Conservation (phyloP, 225 moss, liverwort and hornwort genomes). For the Polytrichum formosum region DNA sequence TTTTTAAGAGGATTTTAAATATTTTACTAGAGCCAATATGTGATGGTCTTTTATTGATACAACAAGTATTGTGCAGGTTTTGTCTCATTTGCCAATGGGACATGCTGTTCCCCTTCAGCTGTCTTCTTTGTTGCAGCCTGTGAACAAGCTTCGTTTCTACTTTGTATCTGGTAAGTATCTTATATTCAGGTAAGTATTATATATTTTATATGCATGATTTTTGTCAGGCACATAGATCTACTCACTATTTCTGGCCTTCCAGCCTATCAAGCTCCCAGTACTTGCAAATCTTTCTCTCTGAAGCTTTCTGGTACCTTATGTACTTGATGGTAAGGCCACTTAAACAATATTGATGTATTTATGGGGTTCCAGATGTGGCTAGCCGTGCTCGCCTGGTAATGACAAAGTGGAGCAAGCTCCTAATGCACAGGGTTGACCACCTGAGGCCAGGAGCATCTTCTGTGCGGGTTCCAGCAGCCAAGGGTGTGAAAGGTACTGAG, state of each 20-base stretch:
- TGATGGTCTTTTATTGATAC: too few species aligned
- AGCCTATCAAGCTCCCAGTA: too few species aligned
- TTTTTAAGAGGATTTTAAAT: too few species aligned
- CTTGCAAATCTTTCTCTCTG: background rate
- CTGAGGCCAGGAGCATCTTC: conserved; percentile 20
- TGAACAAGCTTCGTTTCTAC: conserved; percentile 89
- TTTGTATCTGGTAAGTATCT: conserved; percentile 40
- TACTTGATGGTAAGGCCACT: background rate
- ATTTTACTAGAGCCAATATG: too few species aligned
- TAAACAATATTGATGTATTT: too few species aligned
- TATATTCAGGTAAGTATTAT: background rate
- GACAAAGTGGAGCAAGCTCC: conserved; percentile 81
- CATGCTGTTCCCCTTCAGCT: conserved; percentile 75
- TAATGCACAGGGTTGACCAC: conserved; percentile 62
- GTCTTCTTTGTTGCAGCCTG: conserved; percentile 68
- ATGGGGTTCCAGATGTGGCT: conserved; percentile 61
- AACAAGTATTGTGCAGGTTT: conserved; percentile 42
- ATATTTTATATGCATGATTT: too few species aligned
- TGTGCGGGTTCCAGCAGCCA: conserved; percentile 22
- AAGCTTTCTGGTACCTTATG: background rate
- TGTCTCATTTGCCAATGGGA: conserved; percentile 85
- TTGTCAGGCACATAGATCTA: too few species aligned
- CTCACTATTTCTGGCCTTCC: too few species aligned
- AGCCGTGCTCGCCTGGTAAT: conserved; percentile 60
- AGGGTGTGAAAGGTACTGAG: conserved; percentile 25